phyloP scores from a whole-genome alignment of 352 stramenopile species.

The Pilasporangium apinafurcum region DNA sequence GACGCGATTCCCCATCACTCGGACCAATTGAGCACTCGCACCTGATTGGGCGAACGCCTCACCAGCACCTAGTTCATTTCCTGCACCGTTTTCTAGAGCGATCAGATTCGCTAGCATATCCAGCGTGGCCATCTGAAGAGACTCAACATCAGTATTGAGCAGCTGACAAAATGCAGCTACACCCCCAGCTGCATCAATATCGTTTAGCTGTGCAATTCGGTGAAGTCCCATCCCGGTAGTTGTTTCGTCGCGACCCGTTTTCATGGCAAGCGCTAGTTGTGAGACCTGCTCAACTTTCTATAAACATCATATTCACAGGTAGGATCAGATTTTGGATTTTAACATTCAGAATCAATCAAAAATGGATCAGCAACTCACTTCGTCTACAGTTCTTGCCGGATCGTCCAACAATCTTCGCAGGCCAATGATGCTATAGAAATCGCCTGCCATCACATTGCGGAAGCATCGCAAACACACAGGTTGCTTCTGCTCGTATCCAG shows the following conservation, averaged over 20 bases:
- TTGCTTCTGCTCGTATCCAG: constrained; percentile 62
- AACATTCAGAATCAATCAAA: not conserved
- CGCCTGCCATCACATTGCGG: constrained; percentile 56
- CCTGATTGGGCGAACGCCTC: constrained; percentile 64
- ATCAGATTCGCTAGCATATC: constrained; percentile 78
- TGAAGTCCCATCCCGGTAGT: constrained; percentile 60
- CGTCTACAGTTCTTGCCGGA: constrained; percentile 20
- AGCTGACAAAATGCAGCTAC: constrained; percentile 68
- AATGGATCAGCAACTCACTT: constrained; percentile 9
- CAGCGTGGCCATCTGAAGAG: constrained; percentile 46
- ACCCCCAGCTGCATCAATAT: constrained; percentile 74
- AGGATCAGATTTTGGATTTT: not conserved
- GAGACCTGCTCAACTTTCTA: constrained; percentile 66
- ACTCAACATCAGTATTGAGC: constrained; percentile 39
- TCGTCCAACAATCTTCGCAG: constrained; percentile 54
- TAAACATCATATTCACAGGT: not conserved
- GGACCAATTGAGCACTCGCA: constrained; percentile 43
- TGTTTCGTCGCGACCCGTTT: constrained; percentile 52
- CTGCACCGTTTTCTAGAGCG: constrained; percentile 63
- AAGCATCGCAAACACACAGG: constrained; percentile 69
- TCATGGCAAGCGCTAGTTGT: constrained; percentile 53
- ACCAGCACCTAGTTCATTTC: constrained; percentile 53
- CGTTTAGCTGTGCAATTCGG: constrained; percentile 76
- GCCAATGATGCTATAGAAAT: constrained; percentile 73
- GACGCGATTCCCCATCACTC: constrained; percentile 51